These are phyloP conservation scores for Triticum dicoccoides DNA, from an alignment of 176 grass and related monocot species.

Conservation along the genomic window DNA sequence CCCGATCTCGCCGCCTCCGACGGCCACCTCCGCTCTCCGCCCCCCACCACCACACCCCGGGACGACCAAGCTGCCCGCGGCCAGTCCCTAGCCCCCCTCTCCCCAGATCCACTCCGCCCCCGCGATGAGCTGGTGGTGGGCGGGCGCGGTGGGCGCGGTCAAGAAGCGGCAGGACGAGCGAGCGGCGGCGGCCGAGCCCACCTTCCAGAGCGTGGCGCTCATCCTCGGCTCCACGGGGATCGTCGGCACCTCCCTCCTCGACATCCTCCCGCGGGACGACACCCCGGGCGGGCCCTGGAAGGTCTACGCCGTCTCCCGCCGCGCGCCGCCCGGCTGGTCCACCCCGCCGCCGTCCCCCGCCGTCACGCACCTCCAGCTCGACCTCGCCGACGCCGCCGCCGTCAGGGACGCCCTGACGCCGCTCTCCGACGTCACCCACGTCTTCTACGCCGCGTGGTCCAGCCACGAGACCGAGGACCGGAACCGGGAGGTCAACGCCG, in stretches of 20 bases:
- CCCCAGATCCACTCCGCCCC: no score
- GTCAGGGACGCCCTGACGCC: conserved; percentile 20
- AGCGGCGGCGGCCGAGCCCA: background rate
- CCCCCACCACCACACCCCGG: no score
- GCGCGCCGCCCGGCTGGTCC: conserved; percentile 30
- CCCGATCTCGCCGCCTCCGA: background rate
- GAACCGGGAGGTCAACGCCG: conserved; percentile 34
- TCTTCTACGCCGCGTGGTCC: conserved; percentile 2
- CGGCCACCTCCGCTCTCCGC: no score
- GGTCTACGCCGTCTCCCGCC: conserved; percentile 46
- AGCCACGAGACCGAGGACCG: conserved; percentile 12
- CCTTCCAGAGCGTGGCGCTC: conserved; percentile 43
- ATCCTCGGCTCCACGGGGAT: conserved; percentile 28
- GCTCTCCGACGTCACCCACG: background rate
- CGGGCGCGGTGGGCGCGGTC: conserved; percentile 47
- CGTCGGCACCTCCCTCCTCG: conserved; percentile 32
- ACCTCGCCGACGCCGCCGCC: conserved; percentile 33
- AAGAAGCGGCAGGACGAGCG: conserved; percentile 40
- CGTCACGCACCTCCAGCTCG: conserved; percentile 36
- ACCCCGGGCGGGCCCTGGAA: conserved; percentile 61
- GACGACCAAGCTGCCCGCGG: no score
- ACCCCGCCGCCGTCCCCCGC: background rate
- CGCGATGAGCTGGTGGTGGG: conserved; percentile 63
- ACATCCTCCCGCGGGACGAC: conserved; percentile 43
- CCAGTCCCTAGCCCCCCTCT: background rate